These are phyloP conservation scores for Taiwanofungus camphoratus DNA, from an alignment of 1,284 basidiomycete species.

Conservation along the genomic window DNA sequence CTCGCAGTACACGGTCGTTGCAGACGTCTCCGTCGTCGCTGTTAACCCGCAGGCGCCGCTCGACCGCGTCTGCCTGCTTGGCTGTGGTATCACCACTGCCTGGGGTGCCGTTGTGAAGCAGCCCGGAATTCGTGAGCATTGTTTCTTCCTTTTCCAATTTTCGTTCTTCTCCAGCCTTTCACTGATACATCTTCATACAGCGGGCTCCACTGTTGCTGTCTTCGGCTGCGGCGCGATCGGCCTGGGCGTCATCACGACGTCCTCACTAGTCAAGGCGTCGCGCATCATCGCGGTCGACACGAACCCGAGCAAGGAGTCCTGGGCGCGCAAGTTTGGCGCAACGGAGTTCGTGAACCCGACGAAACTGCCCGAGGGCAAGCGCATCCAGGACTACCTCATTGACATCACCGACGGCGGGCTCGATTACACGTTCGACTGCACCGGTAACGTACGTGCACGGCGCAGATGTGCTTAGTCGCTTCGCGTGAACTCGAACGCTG, in stretches of 20 bases:
- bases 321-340: slow-evolving; percentile 95
- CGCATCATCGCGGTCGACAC: slow-evolving; percentile 93
- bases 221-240: slow-evolving; percentile 97
- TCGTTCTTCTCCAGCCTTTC: too few relatives aligned
- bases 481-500: too few relatives aligned
- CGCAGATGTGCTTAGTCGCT: too few relatives aligned
- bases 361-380: slow-evolving; percentile 69
- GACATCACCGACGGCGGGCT: slow-evolving; percentile 96
- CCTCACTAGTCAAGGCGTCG: slow-evolving; percentile 72
- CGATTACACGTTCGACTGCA: slow-evolving; percentile 97
- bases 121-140: slow-evolving; percentile 63
- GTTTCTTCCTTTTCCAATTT: neutral
- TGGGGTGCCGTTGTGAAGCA: slow-evolving; percentile 87
- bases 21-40: slow-evolving; percentile 93
- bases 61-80: slow-evolving; percentile 91
- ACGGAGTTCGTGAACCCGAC: slow-evolving; percentile 92
- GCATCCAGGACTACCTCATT: slow-evolving; percentile 85
- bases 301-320: slow-evolving; percentile 80
- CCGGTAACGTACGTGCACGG: slow-evolving; percentile 73
- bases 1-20: slow-evolving; percentile 98
- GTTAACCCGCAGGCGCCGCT: slow-evolving; percentile 84
- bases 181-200: slow-evolving; percentile 34
- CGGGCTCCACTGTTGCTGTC: slow-evolving; percentile 84
- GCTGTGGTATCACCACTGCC: slow-evolving; percentile 97
- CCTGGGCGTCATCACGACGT: slow-evolving; percentile 86